Base-by-base conservation (phyloP, 192 early-diverging fungal species). In the Backusella luteola region DNA sequence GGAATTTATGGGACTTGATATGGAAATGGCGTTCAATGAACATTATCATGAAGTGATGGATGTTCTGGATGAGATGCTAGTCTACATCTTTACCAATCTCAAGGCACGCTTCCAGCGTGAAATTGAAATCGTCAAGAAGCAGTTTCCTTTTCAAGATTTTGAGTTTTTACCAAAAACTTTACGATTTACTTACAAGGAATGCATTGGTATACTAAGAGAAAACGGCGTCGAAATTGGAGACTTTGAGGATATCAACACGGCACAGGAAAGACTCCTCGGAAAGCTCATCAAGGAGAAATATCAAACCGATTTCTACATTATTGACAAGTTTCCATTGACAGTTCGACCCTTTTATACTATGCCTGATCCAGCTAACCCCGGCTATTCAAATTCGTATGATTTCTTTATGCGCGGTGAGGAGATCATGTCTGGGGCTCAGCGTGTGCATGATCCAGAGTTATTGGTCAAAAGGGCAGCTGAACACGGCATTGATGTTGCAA, bases 361-460 rank as follows among this genome's bases (percentile, higher is more conserved):
- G 98, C 97, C 97, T 39, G 97, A 99, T 83, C 94, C 98, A 26
- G 80, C 83, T 35, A 84, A 92, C 78, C 86, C 90, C 7, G 87
- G 88, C 67, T 99, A 98, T 88, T 96, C 95, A 80, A 99, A 99
- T 93, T 98, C 96, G 29, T 99, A 97, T 84, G 98, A 99, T 87
- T 97, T 99, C 85, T 99, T 99, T 86, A 94, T 99, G 86, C 93
- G 98, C 74, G 97, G 97, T 39, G 95, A 99, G 84, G 98, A 99
- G 82, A 98, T 99, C 83, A 88, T 99, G 77, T 98, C 97, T 29
- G 98, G 98, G 29, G 98, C 97, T n/a, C 98, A 99, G 89, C 96
- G 98, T 90, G 88, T 99, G 66, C 98, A 99, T 81, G 96, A 99
- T 77, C 81, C 96, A 3, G 89, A 80, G 26, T 85, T 93, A 67